These are phyloP conservation scores for Pogostemon cablin DNA, from an alignment of 257 asterid genomes.

Conservation along the genomic window DNA sequence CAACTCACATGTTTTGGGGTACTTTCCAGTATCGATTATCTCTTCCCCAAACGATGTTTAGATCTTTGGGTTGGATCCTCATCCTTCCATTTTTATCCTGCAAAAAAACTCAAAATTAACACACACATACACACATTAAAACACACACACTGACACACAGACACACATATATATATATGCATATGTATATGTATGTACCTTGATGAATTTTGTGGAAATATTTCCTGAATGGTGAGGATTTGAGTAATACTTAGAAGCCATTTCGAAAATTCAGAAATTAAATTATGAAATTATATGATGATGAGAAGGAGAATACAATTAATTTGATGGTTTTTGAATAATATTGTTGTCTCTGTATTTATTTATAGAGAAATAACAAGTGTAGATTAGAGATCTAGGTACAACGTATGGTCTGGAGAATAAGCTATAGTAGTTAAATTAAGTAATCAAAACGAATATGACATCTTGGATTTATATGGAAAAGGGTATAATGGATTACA, in stretches of 20 bases:
- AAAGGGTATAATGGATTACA: too few species aligned
- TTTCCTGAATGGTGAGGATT: constrained; percentile 45
- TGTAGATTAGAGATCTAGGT: too few species aligned
- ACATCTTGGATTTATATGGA: too few species aligned
- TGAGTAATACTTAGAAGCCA: constrained; percentile 31
- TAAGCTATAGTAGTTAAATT: too few species aligned
- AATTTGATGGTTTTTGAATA: background rate
- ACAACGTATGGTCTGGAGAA: too few species aligned
- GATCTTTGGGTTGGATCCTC: constrained; percentile 35
- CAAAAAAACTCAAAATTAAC: background rate
- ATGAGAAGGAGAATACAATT: background rate
- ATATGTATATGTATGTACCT: constrained; percentile 17
- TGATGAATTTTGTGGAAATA: background rate
- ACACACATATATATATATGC: background rate
- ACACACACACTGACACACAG: background rate
- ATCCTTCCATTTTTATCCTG: constrained; percentile 21
- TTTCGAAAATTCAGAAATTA: constrained; percentile 19
- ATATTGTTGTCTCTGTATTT: background rate
- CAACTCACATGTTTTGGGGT: constrained; percentile 37
- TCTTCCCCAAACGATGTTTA: constrained; percentile 60
- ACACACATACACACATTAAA: background rate
- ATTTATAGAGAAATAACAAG: background rate
- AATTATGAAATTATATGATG: background rate
- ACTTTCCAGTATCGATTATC: constrained; percentile 58
- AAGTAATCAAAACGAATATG: too few species aligned